Evolutionary conservation across 768 basidiomycete genomes (phyloP).

Genomic region (Russula sp.): DNA sequence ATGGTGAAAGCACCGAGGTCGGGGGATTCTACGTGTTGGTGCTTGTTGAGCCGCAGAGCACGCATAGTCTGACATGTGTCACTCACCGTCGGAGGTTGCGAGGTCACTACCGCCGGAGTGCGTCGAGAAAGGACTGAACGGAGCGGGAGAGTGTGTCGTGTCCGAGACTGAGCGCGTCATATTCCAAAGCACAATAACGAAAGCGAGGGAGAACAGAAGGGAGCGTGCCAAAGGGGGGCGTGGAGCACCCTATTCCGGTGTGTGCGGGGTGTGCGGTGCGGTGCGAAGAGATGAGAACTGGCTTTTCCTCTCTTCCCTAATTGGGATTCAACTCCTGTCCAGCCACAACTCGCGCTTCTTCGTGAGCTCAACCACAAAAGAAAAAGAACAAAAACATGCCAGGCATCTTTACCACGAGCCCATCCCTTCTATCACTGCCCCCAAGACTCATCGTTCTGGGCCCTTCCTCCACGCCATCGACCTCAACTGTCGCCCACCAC

Average conservation of each 20-base stretch:
- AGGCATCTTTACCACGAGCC: neutral
- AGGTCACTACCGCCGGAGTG: constrained; percentile 28
- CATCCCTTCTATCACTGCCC: neutral
- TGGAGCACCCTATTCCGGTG: too few species aligned
- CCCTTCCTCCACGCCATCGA: neutral
- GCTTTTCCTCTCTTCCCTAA: neutral
- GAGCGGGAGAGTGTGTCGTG: constrained; percentile 30
- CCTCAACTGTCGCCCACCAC: neutral
- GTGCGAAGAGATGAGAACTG: too few species aligned
- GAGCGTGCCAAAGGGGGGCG: too few species aligned
- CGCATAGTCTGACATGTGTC: neutral
- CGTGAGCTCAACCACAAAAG: neutral
- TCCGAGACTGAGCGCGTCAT: constrained; percentile 31
- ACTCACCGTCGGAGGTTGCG: constrained; percentile 33
- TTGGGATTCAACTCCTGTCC: neutral
- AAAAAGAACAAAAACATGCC: neutral
- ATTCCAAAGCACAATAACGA: constrained; percentile 12
- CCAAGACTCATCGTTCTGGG: neutral
- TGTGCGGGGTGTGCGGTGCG: too few species aligned
- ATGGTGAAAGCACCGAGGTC: constrained; percentile 67
- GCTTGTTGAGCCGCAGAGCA: neutral
- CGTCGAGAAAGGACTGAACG: constrained; percentile 35
- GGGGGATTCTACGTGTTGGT: constrained; percentile 43
- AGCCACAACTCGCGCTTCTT: neutral
- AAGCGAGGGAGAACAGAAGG: neutral